Evolutionary conservation across 345 rosid species (phyloP).

Genomic region (Toxicodendron radicans): DNA sequence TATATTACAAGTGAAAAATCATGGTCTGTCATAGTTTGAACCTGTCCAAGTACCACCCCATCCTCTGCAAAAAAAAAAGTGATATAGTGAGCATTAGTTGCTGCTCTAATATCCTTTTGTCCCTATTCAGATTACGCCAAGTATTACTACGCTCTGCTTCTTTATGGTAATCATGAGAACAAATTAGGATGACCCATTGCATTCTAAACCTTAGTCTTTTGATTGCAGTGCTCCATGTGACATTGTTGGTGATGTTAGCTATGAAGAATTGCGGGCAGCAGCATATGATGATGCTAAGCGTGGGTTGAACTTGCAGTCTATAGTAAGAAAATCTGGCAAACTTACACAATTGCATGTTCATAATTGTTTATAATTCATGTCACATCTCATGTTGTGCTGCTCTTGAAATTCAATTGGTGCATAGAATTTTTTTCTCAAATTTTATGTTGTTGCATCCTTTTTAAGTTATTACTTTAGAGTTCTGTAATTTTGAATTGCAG

Average conservation of each 20-base stretch:
- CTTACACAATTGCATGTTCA: slow-evolving; percentile 7
- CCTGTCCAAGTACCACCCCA: background rate
- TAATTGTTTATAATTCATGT: background rate
- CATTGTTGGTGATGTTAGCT: slow-evolving; percentile 67
- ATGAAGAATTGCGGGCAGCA: slow-evolving; percentile 74
- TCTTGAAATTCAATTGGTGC: background rate
- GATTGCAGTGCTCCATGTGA: slow-evolving; percentile 68
- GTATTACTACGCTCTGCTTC: background rate
- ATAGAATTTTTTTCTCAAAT: slow-evolving; percentile 3
- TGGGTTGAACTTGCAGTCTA: slow-evolving; percentile 73
- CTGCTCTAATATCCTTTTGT: background rate
- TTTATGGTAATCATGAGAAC: background rate
- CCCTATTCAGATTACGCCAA: background rate
- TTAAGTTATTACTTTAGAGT: background rate
- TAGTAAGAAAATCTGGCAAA: slow-evolving; percentile 55
- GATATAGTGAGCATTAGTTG: background rate
- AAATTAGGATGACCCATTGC: background rate
- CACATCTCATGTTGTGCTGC: background rate
- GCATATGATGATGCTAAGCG: slow-evolving; percentile 79
- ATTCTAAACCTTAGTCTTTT: slow-evolving; percentile 11
- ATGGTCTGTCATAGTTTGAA: background rate
- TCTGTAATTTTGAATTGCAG: background rate
- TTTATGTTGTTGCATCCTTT: background rate
- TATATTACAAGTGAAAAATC: background rate
- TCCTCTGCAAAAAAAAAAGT: background rate